A percentile compares a stretch with the other conserved stretches of the same genome.
Evolutionary conservation across 2,329 filamentous ascomycete species (phyloP).

Genomic region (Talaromyces islandicus): DNA sequence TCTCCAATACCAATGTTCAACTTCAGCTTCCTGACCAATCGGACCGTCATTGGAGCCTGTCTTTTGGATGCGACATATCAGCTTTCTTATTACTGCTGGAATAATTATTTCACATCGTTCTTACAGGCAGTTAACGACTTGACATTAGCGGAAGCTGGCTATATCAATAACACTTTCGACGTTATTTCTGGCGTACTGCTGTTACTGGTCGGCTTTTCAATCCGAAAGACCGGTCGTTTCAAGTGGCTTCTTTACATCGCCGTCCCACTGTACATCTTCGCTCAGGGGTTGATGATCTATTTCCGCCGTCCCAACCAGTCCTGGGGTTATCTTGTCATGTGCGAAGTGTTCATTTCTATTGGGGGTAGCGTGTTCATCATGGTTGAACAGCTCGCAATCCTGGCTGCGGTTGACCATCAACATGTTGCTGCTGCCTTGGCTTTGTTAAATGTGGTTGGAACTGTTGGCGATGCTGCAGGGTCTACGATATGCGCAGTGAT

Average conservation of each 20-base stretch:
- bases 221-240: conserved; percentile 44
- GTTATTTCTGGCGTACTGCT: conserved; percentile 51
- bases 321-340: conserved; percentile 49
- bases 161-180: conserved; percentile 45
- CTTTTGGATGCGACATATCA: conserved; percentile 24
- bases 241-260: conserved; percentile 46
- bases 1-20: conserved; percentile 50
- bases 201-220: conserved; percentile 46
- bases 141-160: conserved; percentile 26
- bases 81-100: conserved; percentile 31
- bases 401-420: conserved; percentile 47
- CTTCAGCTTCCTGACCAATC: conserved; percentile 43
- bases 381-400: conserved; percentile 47
- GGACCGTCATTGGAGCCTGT: conserved; percentile 19
- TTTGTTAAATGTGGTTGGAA: conserved; percentile 28
- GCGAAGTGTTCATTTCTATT: conserved; percentile 51
- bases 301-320: conserved; percentile 43
- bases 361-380: conserved; percentile 47
- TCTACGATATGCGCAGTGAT: conserved; percentile 24
- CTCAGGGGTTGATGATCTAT: conserved; percentile 47
- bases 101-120: conserved; percentile 29
- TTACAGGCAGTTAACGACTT: conserved; percentile 31
- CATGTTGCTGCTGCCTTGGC: conserved; percentile 49
- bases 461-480: conserved; percentile 28
- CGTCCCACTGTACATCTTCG: conserved; percentile 45